Evolutionary conservation across 2,329 filamentous ascomycete species (phyloP), one percentile per base, ranked within the genome.

Genomic region (Penicillium sp.): DNA sequence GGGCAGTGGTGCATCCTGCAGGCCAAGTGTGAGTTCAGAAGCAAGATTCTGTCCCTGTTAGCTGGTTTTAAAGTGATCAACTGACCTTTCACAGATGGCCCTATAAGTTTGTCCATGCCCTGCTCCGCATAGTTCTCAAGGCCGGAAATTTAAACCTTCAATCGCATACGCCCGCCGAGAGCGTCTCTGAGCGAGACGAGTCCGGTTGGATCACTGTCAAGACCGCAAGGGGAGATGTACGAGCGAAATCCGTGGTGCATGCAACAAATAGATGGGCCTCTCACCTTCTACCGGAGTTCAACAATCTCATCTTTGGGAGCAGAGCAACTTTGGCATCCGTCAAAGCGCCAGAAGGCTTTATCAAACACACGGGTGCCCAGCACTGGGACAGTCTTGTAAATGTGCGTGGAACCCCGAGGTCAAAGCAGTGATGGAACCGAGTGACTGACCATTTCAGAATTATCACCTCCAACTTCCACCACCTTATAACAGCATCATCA

Each of bases 361-460:
- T 44, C 27, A 44, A 44, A 5, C 43, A 44, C 27, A 44, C 43
- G 32, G 43, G 43, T 18, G 43, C 43, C 43, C 43, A 44, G 16
- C 43, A 44, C 32, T 44, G 43, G 43, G 43, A 44, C 27, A 44
- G 43, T 44, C 31, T 44, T 5, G 43, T 44, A 14, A 44, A 44
- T 32, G 43, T 44, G 1, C n/a, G 42, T 44, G 14, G 3, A 21
- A 1, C 16, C 4, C 22, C 24, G 29, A 44, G 2, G 6, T 7
- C 6, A 4, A 7, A 14, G 5, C 5, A 32, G 24, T 4, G 8
- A 32, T 16, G 13, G 16, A 29, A 5, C 7, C 4, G 14, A 32
- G 42, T 18, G 21, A 16, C 43, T 44, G 10, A 44, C 43, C 5
- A 9, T 16, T 21, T 14, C 7, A 44, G 43, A 44, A 44, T 44